Evolutionary conservation across 352 stramenopile species (phyloP).

Genomic region (Blastocystis sp.): DNA sequence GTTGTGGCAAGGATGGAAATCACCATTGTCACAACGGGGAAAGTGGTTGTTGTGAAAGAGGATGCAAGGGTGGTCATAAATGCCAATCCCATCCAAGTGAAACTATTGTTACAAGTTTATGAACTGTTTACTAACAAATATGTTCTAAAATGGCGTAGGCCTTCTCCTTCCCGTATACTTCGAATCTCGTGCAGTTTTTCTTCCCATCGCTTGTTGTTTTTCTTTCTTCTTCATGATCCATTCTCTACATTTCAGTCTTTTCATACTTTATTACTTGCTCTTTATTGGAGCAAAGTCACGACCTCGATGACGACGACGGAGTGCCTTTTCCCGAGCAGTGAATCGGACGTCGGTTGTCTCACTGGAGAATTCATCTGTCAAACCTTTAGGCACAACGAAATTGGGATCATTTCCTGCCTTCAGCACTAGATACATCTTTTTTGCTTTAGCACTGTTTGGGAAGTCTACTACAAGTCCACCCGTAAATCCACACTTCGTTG

Average conservation of each 20-base stretch:
- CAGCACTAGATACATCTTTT: constrained; percentile 98
- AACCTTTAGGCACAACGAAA: constrained; percentile 76
- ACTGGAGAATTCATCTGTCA: constrained; percentile 71
- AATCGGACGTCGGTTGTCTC: constrained; percentile 15
- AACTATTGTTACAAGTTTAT: background rate
- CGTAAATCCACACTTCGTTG: constrained; percentile 82
- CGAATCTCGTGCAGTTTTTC: constrained; percentile 89
- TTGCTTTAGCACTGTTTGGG: constrained; percentile 92
- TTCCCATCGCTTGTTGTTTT: constrained; percentile 87
- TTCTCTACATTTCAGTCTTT: constrained; percentile 60
- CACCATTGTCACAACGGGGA: background rate
- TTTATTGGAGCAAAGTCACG: constrained; percentile 62
- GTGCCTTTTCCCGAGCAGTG: constrained; percentile 46
- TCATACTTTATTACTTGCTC: background rate
- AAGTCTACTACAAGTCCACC: constrained; percentile 97
- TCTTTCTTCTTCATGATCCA: constrained; percentile 69
- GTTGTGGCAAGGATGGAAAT: background rate
- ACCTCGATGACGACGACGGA: constrained; percentile 55
- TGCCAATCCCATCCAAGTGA: background rate
- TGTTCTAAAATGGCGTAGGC: constrained; percentile 59
- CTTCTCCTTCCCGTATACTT: constrained; percentile 95
- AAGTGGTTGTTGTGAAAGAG: background rate
- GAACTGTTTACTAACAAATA: background rate
- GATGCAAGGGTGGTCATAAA: background rate
- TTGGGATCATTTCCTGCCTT: constrained; percentile 78